Percentiles rank a stretch among this genome's conserved stretches.
These are phyloP conservation scores for Xylaria multiplex DNA, from an alignment of 2,329 filamentous ascomycete species.

Conservation along the genomic window DNA sequence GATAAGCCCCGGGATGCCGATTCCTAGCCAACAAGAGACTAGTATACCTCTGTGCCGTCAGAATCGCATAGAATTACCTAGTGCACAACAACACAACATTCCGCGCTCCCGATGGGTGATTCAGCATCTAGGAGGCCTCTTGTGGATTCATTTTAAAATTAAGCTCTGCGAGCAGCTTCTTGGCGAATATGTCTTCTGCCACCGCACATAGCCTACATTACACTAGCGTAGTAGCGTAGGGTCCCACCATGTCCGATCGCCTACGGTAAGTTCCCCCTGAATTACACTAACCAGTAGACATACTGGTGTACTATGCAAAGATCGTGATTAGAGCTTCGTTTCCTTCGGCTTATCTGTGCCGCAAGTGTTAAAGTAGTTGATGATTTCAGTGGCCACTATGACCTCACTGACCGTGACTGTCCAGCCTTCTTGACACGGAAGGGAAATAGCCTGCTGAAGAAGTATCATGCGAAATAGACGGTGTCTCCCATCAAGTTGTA, in stretches of 20 bases:
- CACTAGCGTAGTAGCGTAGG: too few relatives aligned
- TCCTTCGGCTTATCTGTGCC: neutral
- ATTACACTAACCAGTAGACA: too few relatives aligned
- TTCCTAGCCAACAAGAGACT: too few relatives aligned
- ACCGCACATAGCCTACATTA: neutral
- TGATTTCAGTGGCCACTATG: constrained; percentile 10
- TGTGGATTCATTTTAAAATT: constrained; percentile 24
- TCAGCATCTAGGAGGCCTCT: neutral
- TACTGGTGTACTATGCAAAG: neutral
- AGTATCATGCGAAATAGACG: neutral
- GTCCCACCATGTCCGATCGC: too few relatives aligned
- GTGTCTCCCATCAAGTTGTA: neutral
- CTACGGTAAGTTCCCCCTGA: too few relatives aligned
- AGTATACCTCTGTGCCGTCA: too few relatives aligned
- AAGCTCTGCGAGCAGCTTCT: constrained; percentile 22
- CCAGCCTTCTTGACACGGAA: constrained; percentile 1
- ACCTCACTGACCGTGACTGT: constrained; percentile 13
- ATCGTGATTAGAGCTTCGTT: constrained; percentile 15
- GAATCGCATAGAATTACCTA: too few relatives aligned
- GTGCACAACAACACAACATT: too few relatives aligned
- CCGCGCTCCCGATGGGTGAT: too few relatives aligned
- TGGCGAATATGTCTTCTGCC: constrained; percentile 13
- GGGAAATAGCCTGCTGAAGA: neutral
- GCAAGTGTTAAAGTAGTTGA: constrained; percentile 14
- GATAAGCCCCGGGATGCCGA: constrained; percentile 3